Percentiles rank a stretch among this genome's conserved stretches.
phyloP scores from a whole-genome alignment of 495 filamentous ascomycete species.

The Pseudevernia furfuracea region DNA sequence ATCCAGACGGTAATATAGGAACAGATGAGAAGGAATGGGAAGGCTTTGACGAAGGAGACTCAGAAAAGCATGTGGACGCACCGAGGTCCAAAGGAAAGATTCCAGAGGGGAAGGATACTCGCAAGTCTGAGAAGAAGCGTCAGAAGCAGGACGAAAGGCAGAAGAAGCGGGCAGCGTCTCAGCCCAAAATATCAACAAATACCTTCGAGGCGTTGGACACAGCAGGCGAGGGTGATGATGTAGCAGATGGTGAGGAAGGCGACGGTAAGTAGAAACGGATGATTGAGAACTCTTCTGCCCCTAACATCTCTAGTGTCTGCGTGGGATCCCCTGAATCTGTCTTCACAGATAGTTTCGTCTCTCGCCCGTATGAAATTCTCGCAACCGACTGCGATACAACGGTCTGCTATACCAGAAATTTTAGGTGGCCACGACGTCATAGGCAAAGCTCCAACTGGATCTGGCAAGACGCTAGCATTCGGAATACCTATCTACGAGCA shows the following conservation, averaged over 20 bases:
- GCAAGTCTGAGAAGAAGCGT: background rate
- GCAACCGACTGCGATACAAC: constrained; percentile 75
- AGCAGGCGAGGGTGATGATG: constrained; percentile 31
- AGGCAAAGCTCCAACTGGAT: constrained; percentile 75
- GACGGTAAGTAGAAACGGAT: constrained; percentile 21
- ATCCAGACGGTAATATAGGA: background rate
- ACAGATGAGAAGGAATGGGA: constrained; percentile 40
- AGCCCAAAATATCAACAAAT: background rate
- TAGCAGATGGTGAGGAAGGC: constrained; percentile 43
- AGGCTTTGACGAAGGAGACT: constrained; percentile 45
- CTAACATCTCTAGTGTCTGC: constrained; percentile 46
- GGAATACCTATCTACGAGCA: constrained; percentile 58
- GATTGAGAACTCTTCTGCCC: background rate
- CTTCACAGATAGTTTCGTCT: constrained; percentile 57
- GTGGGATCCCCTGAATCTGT: constrained; percentile 68
- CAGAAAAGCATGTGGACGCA: constrained; percentile 18
- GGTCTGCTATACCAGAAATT: constrained; percentile 68
- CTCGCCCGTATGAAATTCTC: constrained; percentile 69
- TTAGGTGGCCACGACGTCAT: constrained; percentile 65
- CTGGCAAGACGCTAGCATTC: constrained; percentile 78
- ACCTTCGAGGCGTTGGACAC: constrained; percentile 18
- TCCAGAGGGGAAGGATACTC: too few species aligned
- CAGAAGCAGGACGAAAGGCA: background rate
- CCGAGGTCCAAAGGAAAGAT: background rate
- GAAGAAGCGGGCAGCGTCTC: background rate